Percentiles rank a stretch among this genome's conserved stretches.
phyloP scores from a whole-genome alignment of 2,329 filamentous ascomycete species.

The Chaetothyriales sp. region DNA sequence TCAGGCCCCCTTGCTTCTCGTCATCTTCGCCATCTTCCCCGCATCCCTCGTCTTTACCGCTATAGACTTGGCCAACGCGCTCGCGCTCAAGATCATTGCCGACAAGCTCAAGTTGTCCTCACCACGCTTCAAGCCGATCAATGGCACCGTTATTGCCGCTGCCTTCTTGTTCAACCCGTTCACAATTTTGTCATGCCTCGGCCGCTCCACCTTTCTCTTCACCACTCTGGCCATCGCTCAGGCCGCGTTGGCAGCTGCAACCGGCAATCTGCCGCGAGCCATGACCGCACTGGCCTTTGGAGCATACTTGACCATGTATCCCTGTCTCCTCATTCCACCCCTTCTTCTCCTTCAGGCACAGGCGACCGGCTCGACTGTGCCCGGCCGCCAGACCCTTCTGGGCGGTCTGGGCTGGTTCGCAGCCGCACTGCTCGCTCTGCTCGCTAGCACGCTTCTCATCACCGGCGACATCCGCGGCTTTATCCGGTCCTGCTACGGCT shows the following conservation, averaged over 20 bases:
- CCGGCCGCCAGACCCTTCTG: constrained; percentile 46
- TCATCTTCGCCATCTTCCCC: constrained; percentile 80
- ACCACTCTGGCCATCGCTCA: constrained; percentile 78
- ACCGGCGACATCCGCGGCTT: constrained; percentile 77
- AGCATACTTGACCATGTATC: constrained; percentile 85
- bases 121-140: constrained; percentile 12
- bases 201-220: constrained; percentile 76
- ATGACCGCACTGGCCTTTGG: constrained; percentile 79
- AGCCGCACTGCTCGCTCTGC: constrained; percentile 8
- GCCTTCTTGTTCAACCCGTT: constrained; percentile 93
- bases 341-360: constrained; percentile 46
- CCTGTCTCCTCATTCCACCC: constrained; percentile 71
- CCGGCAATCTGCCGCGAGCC: constrained; percentile 58
- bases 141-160: constrained; percentile 11
- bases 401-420: constrained; percentile 33
- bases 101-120: constrained; percentile 11
- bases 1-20: constrained; percentile 78
- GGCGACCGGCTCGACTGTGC: constrained; percentile 28
- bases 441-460: constrained; percentile 30
- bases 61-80: constrained; percentile 69
- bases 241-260: constrained; percentile 66
- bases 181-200: constrained; percentile 79
- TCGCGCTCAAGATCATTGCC: constrained; percentile 66
- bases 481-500: constrained; percentile 75
- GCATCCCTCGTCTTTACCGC: constrained; percentile 68